phyloP scores from a whole-genome alignment of 129 eudicot genomes.

The Escallonia rubra region DNA sequence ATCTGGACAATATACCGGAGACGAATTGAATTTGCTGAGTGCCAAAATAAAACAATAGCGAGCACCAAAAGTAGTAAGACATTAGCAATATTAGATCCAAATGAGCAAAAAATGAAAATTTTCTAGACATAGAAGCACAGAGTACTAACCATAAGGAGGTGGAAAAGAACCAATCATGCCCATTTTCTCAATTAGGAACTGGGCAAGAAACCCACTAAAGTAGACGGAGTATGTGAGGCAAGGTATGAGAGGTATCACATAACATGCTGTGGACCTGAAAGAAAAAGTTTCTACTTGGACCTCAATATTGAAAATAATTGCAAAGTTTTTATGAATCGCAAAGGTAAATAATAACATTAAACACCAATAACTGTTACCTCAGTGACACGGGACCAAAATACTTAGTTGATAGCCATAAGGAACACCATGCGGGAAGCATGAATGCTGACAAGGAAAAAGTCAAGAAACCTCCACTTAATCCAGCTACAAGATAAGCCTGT shows the following conservation, averaged over 20 bases:
- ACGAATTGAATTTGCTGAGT: no score
- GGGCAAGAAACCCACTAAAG: conserved; percentile 70
- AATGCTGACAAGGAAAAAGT: conserved; percentile 53
- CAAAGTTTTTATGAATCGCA: background rate
- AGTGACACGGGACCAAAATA: conserved; percentile 52
- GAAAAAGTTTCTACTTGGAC: conserved; percentile 26
- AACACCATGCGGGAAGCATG: conserved; percentile 80
- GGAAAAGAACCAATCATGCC: conserved; percentile 98
- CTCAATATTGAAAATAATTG: background rate
- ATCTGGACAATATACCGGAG: no score
- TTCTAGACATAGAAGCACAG: background rate
- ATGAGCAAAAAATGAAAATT: background rate
- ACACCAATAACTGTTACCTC: conserved; percentile 31
- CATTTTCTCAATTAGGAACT: conserved; percentile 88
- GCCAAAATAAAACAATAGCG: background rate
- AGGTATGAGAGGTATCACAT: conserved; percentile 69
- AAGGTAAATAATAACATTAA: background rate
- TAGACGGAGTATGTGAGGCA: conserved; percentile 65
- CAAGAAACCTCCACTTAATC: conserved; percentile 89
- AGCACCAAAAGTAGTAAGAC: background rate
- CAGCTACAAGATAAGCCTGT: conserved; percentile 69
- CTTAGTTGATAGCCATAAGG: conserved; percentile 48
- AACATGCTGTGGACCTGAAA: conserved; percentile 61
- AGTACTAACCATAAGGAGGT: conserved; percentile 84
- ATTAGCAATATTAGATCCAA: background rate